Evolutionary conservation across 2,329 filamentous ascomycete genomes (phyloP), one percentile per base, ranked within the genome.

Genomic region (Botryosphaeria dothidea): DNA sequence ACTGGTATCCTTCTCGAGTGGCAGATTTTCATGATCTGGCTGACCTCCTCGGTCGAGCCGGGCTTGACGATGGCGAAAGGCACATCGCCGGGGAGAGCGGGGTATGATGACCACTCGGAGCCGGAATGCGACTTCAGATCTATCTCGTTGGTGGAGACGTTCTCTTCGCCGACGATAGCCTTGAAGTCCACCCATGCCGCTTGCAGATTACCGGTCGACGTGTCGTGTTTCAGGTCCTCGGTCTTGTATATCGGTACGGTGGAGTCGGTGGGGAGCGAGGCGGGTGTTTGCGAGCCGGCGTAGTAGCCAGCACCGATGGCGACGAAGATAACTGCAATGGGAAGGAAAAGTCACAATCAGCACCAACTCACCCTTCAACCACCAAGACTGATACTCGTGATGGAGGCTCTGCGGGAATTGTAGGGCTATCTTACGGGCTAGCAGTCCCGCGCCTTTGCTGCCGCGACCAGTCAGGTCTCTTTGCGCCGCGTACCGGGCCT

Each of bases 11-110:
- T 84, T 45, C 93, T 84, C 72, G 82, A 78, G 76, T 96, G 92
- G 80, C 93, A 97, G 64, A 97, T 81, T 80, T 94, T 93, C 89
- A 96, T 94, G 66, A 97, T 87, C 68, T 84, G 82, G n/a, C 90
- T 90, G 8, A 96, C 92, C 71, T 97, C 90, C 68, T 93, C 90
- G 0, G 93, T 97, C 38, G 84, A 87, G 48, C 79, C 82, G 0
- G 93, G 93, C 74, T 89, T 94, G 45, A 96, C 85, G 60, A 97
- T 83, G 75, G 92, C 78, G 67, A 84, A 84, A 1, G 83, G 81
- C 11, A 79, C 69, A 60, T 84, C 80, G 61, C 74, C 73, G 0
- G 79, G 77, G 17, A 73, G 68, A 1, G 76, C 67, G 3, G 78
- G 76, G 69, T 84, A 79, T n/a, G 86, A 86, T 15, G 86, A 88